A percentile compares a stretch with the other conserved stretches of the same genome.
Evolutionary conservation across 1,139 yeast species (phyloP).

Genomic region (Blastobotrys persicus): DNA sequence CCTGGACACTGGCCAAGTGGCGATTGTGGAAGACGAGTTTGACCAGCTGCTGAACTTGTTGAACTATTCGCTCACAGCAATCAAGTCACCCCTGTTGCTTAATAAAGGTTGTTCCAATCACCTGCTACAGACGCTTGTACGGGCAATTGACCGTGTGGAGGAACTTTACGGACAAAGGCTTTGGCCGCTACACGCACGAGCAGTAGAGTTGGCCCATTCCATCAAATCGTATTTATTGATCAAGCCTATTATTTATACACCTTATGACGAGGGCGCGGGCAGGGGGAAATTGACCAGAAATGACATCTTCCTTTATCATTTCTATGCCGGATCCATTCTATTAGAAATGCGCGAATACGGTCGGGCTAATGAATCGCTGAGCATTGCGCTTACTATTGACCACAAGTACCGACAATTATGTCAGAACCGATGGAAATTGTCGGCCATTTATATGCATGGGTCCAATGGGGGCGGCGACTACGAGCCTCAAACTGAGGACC

Average conservation of each 20-base stretch:
- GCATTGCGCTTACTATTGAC: constrained; percentile 22
- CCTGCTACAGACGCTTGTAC: constrained; percentile 2
- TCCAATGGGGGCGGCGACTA: not conserved
- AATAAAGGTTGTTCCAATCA: not conserved
- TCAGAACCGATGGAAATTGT: constrained; percentile 1
- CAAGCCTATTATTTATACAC: constrained; percentile 5
- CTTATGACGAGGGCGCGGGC: constrained; percentile 10
- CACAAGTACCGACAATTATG: constrained; percentile 1
- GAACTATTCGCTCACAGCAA: not conserved
- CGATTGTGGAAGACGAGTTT: constrained; percentile 1
- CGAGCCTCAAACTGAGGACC: not conserved
- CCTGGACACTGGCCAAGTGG: constrained; percentile 1
- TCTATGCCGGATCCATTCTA: constrained; percentile 26
- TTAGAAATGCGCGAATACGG: constrained; percentile 22
- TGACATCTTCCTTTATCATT: constrained; percentile 25
- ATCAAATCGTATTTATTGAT: not conserved
- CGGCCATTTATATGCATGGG: not conserved
- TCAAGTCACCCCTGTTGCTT: not conserved
- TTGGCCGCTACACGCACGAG: constrained; percentile 9
- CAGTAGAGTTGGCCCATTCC: constrained; percentile 9
- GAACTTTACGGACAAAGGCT: not conserved
- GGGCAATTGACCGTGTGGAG: constrained; percentile 6
- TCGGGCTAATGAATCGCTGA: constrained; percentile 27
- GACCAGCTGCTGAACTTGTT: not conserved
- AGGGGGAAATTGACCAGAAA: constrained; percentile 10